A percentile compares a stretch with the other conserved stretches of the same genome.
Evolutionary conservation across 2,329 filamentous ascomycete species (phyloP).

Genomic region (Phyllosticta paracitricarpa): DNA sequence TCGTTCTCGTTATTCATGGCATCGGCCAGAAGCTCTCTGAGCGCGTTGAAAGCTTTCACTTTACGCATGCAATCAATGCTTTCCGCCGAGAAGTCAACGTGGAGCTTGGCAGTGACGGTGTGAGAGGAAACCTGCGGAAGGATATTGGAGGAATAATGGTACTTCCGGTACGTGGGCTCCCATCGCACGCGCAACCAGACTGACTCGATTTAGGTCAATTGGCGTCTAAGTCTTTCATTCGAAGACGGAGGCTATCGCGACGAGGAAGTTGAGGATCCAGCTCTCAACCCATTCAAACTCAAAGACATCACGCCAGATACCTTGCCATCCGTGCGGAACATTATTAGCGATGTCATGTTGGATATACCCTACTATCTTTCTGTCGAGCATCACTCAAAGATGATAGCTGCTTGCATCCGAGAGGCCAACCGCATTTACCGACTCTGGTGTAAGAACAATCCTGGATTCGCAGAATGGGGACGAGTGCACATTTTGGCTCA

Average conservation of each 20-base stretch:
- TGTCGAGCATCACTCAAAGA: constrained; percentile 78
- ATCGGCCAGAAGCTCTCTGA: constrained; percentile 96
- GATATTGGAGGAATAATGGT: constrained; percentile 89
- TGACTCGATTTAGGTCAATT: constrained; percentile 53
- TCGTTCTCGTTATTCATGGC: constrained; percentile 85
- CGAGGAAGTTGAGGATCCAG: constrained; percentile 39
- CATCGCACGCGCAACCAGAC: not conserved
- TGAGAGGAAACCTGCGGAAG: constrained; percentile 65
- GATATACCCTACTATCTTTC: constrained; percentile 98
- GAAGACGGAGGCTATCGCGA: constrained; percentile 60
- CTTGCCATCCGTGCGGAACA: constrained; percentile 78
- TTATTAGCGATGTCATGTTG: constrained; percentile 96
- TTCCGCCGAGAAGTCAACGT: constrained; percentile 80
- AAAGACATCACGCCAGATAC: constrained; percentile 88
- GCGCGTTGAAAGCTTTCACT: constrained; percentile 90
- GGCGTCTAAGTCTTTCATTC: constrained; percentile 79
- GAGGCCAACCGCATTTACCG: constrained; percentile 96
- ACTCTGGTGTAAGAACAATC: constrained; percentile 90
- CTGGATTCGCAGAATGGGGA: constrained; percentile 68
- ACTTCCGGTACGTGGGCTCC: constrained; percentile 46
- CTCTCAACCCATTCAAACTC: constrained; percentile 55
- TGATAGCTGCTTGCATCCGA: constrained; percentile 77
- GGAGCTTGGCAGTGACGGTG: constrained; percentile 62
- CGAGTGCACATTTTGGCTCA: constrained; percentile 89
- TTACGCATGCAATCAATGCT: constrained; percentile 89